Conservation (phyloP, 306 rosid genomes). For the Trifolium repens region DNA sequence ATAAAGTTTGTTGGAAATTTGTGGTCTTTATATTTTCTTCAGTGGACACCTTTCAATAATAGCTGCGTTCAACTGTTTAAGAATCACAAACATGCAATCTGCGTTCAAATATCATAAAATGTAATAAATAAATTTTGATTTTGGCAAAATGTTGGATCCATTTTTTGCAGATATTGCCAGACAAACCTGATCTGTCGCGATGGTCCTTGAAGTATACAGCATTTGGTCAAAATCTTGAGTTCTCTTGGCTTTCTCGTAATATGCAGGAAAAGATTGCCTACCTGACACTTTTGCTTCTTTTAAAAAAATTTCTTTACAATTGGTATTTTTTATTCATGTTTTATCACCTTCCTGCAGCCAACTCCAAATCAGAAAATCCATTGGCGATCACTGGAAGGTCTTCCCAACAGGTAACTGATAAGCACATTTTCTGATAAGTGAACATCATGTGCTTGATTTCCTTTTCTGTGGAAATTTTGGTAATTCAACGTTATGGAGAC, state of each 20-base stretch:
- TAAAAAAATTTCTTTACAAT: constrained; percentile 17
- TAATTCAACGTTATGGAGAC: constrained; percentile 3
- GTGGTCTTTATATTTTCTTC: not conserved
- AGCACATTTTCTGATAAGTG: constrained; percentile 2
- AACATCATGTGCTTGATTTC: constrained; percentile 23
- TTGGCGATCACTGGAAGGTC: constrained; percentile 97
- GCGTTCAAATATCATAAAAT: constrained; percentile 8
- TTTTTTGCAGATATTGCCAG: constrained; percentile 70
- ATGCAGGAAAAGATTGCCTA: constrained; percentile 75
- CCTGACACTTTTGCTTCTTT: constrained; percentile 28
- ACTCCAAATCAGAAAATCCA: constrained; percentile 91
- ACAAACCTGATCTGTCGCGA: constrained; percentile 85
- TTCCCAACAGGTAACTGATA: constrained; percentile 78
- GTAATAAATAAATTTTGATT: not conserved
- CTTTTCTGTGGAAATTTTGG: constrained; percentile 18
- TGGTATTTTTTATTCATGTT: constrained; percentile 36
- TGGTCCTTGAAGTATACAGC: constrained; percentile 93
- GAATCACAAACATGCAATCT: not conserved
- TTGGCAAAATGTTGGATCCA: constrained; percentile 33
- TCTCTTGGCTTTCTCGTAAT: constrained; percentile 95
- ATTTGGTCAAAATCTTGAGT: constrained; percentile 81
- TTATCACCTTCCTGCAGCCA: constrained; percentile 69
- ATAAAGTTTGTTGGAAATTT: constrained; percentile 18
- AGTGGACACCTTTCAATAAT: not conserved
- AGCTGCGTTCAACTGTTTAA: not conserved